Base-by-base conservation (phyloP, 2,329 filamentous ascomycete genomes). In the Sporothrix protearum region DNA sequence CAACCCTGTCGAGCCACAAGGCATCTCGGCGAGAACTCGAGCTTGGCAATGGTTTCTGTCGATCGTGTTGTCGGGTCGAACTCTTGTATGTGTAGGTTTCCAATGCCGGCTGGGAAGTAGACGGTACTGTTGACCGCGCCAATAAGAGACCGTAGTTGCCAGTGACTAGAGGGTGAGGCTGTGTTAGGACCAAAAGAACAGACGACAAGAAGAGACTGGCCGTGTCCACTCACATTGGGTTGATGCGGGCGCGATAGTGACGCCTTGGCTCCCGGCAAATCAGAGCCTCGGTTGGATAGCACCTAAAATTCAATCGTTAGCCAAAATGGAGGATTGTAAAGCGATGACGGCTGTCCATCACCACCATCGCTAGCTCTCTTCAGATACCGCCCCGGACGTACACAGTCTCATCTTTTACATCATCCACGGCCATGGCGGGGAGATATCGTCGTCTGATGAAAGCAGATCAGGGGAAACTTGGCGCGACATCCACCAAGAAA, bases 121-220 rank as follows among this genome's bases (percentile, higher is more conserved):
- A 98, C 86, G 76, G 90, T 83, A 80, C 94, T 88, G 57, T 92
- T 88, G 75, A 93, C 90, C 33, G 90, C 91, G 80, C 92, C 95
- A 78, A 98, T 92, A 76, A 97, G 90, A 76, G 96, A 95, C 71
- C 95, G 92, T 61, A 99, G 85, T 82, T 96, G 92, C 89, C 91
- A 94, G 81, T 96, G 92, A 75, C 91, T 94, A 77, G 39, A 72
- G 51, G 68, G 73, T 61, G 75, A 72, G 75, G 51, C 22, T 9
- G 7, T 12, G n/a, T n/a, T 7, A 12, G 49, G 19, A 25, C 8
- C 30, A n/a, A 22, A 45, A n/a, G 16, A 25, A 7, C 30, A 69
- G 25, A 33, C 36, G 22, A 36, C 5, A 19, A 14, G 30, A 28
- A 71, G 64, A 67, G 36, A 66, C 9, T 16, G 39, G 12, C 25